Evolutionary conservation across 139 green algal genomes (phyloP), one percentile per base, ranked within the genome.

Genomic region (Dunaliella primolecta): DNA sequence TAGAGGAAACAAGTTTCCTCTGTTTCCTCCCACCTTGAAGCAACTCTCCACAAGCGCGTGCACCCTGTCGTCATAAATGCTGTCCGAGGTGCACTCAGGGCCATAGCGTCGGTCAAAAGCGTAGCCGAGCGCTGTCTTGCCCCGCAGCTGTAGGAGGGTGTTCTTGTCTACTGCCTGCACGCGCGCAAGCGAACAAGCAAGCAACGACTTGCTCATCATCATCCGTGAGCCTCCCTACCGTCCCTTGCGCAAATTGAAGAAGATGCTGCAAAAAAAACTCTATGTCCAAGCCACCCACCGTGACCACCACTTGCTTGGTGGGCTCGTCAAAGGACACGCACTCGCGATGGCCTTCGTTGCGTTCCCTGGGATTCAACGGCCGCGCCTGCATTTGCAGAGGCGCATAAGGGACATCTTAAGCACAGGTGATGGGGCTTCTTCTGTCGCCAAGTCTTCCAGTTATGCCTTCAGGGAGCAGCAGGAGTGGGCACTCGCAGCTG

Each of bases 321-420:
- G 87, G 84, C 30, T 95, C 92, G 85, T 95, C 92, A 72, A 94
- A 94, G 25, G 30, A 81, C 1, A 94, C 91, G 77, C 92, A 95
- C 2, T 86, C 88, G 27, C 91, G 80, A 36, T 91, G 84, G 15
- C 92, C 92, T 32, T 91, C 89, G 21, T 88, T 82, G 0, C 82
- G 83, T 78, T 95, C 91, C 2, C 89, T 74, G 23, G 85, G 55
- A 57, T 92, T 94, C 11, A 95, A 36, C 20, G 92, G 92, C 0
- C 92, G 92, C 2, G 93, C 90, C 92, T 95, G 84, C 31, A 78
- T n/a, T n/a, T n/a, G n/a, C n/a, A 25, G 27, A 77, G 70, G 15
- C 70, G 27, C 3, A 77, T 3, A 27, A 82, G 31, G 79, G 27
- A 35, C 24, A 37, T 75, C 27, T n/a, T 31, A 3, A 75, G 81